Conservation (phyloP, 371 early-diverging fungal species). For the Nosema muscidifuracis region DNA sequence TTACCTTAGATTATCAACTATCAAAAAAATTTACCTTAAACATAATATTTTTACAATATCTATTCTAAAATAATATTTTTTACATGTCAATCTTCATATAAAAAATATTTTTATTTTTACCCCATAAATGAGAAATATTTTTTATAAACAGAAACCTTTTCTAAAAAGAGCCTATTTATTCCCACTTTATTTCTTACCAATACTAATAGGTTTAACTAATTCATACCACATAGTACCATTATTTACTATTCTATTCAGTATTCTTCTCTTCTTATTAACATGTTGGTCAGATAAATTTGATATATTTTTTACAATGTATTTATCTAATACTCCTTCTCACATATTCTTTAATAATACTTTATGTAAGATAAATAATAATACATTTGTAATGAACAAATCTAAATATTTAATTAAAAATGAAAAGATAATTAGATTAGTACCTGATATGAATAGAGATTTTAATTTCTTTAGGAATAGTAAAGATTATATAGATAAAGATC, state of each 20-base stretch:
- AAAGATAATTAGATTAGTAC: slow-evolving; percentile 1
- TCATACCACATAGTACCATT: slow-evolving; percentile 26
- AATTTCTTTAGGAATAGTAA: slow-evolving; percentile 9
- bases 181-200: slow-evolving; percentile 26
- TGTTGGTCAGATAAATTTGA: slow-evolving; percentile 41
- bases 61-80: no score
- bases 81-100: no score
- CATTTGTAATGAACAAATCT: slow-evolving; percentile 39
- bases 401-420: slow-evolving; percentile 30
- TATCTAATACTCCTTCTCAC: background rate
- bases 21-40: no score
- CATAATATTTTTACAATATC: no score
- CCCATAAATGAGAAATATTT: background rate
- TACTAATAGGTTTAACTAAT: background rate
- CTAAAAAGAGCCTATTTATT: slow-evolving; percentile 6
- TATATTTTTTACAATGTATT: slow-evolving; percentile 30
- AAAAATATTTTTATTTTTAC: background rate
- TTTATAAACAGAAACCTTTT: slow-evolving; percentile 12
- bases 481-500: background rate
- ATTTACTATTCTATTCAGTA: slow-evolving; percentile 11
- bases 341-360: slow-evolving; percentile 20
- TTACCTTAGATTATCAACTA: no score
- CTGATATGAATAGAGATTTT: slow-evolving; percentile 17
- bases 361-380: slow-evolving; percentile 6
- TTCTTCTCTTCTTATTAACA: slow-evolving; percentile 44